Conservation (phyloP, 2,329 filamentous ascomycete species). For the Pestalotiopsis fici region DNA sequence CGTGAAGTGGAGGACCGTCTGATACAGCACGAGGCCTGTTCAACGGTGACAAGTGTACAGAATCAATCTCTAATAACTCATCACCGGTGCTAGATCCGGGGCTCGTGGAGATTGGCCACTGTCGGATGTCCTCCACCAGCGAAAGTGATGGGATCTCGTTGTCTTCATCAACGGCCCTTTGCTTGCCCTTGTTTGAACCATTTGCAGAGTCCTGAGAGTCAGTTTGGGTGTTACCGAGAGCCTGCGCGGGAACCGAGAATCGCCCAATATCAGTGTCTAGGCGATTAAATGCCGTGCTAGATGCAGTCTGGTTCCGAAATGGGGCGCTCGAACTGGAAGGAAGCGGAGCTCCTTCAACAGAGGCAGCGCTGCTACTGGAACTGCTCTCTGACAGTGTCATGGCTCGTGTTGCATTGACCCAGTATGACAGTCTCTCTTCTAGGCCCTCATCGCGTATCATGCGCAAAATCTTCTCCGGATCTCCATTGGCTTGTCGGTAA, state of each 20-base stretch:
- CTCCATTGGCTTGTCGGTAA: slow-evolving; percentile 60
- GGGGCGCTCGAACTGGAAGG: background rate
- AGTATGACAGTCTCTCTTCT: slow-evolving; percentile 59
- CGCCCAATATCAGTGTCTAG: background rate
- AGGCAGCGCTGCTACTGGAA: background rate
- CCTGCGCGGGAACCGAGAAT: background rate
- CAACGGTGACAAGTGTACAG: slow-evolving; percentile 4
- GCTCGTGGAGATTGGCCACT: slow-evolving; percentile 14
- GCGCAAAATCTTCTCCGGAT: slow-evolving; percentile 57
- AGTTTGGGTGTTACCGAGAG: background rate
- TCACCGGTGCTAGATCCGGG: background rate
- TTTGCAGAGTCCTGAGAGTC: background rate
- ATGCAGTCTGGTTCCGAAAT: background rate
- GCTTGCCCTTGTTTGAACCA: slow-evolving; percentile 5
- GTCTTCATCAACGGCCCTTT: background rate
- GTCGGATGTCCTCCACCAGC: slow-evolving; percentile 2
- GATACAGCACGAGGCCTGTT: slow-evolving; percentile 55
- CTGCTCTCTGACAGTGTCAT: slow-evolving; percentile 19
- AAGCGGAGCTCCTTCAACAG: background rate
- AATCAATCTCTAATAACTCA: background rate
- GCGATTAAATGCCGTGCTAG: background rate
- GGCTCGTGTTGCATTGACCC: slow-evolving; percentile 54
- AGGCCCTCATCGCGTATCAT: slow-evolving; percentile 64
- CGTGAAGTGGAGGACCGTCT: slow-evolving; percentile 51
- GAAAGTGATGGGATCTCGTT: background rate